Conservation (phyloP, 305 asterid genomes). For the Stenogyne calaminthoides region DNA sequence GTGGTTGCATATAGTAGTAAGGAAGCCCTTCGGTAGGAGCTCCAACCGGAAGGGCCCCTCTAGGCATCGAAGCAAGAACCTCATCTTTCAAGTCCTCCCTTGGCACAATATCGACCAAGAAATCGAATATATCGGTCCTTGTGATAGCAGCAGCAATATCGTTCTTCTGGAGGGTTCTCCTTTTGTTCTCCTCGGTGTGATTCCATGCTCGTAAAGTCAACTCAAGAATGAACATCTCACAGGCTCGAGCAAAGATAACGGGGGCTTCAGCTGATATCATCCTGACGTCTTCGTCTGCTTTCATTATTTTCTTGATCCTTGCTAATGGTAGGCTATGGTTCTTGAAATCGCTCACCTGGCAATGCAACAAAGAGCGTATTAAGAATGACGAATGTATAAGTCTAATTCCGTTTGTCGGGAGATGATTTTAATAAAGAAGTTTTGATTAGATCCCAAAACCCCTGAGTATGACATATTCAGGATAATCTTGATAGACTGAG, state of each 20-base stretch:
- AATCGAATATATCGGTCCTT: slow-evolving; percentile 91
- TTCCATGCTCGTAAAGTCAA: slow-evolving; percentile 89
- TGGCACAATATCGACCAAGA: slow-evolving; percentile 93
- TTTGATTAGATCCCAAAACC: too few relatives aligned
- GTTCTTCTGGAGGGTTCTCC: slow-evolving; percentile 93
- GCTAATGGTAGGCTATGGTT: slow-evolving; percentile 95
- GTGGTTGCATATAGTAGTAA: slow-evolving; percentile 78
- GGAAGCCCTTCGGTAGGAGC: slow-evolving; percentile 82
- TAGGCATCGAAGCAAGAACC: slow-evolving; percentile 84
- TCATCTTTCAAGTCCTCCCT: slow-evolving; percentile 95
- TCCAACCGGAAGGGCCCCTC: slow-evolving; percentile 82
- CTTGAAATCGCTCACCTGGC: slow-evolving; percentile 63
- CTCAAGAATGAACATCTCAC: slow-evolving; percentile 98
- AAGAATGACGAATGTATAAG: too few relatives aligned
- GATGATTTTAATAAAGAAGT: too few relatives aligned
- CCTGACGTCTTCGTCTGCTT: slow-evolving; percentile 92
- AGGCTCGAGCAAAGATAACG: slow-evolving; percentile 87
- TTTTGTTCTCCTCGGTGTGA: slow-evolving; percentile 95
- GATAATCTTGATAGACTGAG: too few relatives aligned
- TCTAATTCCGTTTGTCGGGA: too few relatives aligned
- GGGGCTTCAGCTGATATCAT: slow-evolving; percentile 99
- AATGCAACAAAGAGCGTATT: too few relatives aligned
- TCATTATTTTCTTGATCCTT: slow-evolving; percentile 94
- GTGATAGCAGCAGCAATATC: slow-evolving; percentile 95
- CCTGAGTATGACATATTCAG: too few relatives aligned